Evolutionary conservation across 2,329 filamentous ascomycete species (phyloP).

Genomic region (Aureobasidium leucospermi): DNA sequence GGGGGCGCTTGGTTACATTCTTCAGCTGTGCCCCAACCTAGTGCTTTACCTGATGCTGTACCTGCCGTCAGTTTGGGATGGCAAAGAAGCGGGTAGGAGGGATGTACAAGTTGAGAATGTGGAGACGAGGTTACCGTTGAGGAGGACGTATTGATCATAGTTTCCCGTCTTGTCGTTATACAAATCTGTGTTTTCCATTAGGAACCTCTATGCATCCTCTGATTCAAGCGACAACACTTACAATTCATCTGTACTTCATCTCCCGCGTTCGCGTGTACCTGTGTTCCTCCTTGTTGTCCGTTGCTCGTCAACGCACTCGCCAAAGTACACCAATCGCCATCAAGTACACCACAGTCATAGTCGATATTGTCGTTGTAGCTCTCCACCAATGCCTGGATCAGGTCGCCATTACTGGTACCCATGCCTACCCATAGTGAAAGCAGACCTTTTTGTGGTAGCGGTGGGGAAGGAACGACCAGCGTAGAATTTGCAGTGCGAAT

Average conservation of each 20-base stretch:
- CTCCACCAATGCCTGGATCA: neutral
- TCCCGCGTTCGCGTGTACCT: neutral
- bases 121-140: slow-evolving; percentile 34
- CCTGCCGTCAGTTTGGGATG: slow-evolving; percentile 15
- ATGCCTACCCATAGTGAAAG: neutral
- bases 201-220: too few relatives aligned
- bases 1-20: neutral
- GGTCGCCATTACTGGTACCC: neutral
- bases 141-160: slow-evolving; percentile 34
- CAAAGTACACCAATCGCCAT: neutral
- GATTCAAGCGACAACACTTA: neutral
- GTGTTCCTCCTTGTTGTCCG: neutral
- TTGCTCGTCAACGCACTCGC: neutral
- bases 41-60: neutral
- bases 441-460: neutral
- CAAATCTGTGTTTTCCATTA: slow-evolving; percentile 22
- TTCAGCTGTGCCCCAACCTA: neutral
- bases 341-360: neutral
- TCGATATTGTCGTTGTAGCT: neutral
- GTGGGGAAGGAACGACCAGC: neutral
- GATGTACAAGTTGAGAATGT: slow-evolving; percentile 39
- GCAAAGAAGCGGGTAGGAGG: slow-evolving; percentile 25
- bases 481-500: neutral
- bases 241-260: neutral
- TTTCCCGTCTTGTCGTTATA: slow-evolving; percentile 34